Evolutionary conservation across 2,329 filamentous ascomycete genomes (phyloP).

Genomic region (Scedosporium apiospermum): DNA sequence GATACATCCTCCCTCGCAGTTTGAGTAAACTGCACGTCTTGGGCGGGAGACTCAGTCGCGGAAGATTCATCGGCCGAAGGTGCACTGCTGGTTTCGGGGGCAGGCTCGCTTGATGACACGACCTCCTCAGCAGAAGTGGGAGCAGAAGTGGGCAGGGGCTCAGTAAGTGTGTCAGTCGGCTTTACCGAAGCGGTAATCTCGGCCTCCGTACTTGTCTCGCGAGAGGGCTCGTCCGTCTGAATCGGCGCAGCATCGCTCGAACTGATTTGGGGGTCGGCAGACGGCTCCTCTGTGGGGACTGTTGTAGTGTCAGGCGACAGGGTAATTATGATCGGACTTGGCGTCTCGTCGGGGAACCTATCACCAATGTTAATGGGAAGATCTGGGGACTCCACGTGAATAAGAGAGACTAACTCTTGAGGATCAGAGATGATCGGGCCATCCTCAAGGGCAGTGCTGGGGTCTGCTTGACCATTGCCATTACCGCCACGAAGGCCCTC

Average conservation of each 20-base stretch:
- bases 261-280: background rate
- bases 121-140: background rate
- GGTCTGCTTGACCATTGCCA: background rate
- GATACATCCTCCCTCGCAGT: background rate
- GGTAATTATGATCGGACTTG: slow-evolving; percentile 7
- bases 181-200: background rate
- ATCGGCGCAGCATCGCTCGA: background rate
- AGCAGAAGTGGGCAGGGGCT: background rate
- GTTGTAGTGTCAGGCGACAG: background rate
- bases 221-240: background rate
- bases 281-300: background rate
- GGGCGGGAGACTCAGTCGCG: background rate
- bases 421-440: background rate
- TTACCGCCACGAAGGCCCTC: background rate
- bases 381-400: background rate
- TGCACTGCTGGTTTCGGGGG: background rate
- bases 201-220: background rate
- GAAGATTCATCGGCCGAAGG: background rate
- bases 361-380: background rate
- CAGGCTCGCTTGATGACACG: background rate
- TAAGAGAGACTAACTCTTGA: background rate
- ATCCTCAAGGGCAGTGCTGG: background rate
- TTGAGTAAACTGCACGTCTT: background rate
- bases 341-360: slow-evolving; percentile 6
- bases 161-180: background rate